These are phyloP conservation scores for Guadua angustifolia DNA, from an alignment of 176 grass and related monocot species.

Conservation along the genomic window DNA sequence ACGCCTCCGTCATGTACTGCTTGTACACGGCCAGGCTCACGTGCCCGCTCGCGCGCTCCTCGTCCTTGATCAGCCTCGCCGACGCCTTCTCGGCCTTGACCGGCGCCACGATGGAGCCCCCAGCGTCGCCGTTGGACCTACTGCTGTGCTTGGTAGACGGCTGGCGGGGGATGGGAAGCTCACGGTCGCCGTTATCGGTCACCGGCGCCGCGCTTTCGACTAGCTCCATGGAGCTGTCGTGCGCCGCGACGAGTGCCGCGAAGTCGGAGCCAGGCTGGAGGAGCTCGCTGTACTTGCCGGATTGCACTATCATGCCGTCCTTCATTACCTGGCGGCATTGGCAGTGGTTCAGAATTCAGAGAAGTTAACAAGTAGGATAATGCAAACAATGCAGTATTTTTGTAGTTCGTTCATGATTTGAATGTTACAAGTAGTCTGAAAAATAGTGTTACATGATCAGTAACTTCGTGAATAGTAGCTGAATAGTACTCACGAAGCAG, in stretches of 20 bases:
- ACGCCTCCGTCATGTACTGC: slow-evolving; percentile 87
- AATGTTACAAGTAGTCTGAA: not conserved
- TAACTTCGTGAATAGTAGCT: not conserved
- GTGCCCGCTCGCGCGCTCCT: slow-evolving; percentile 83
- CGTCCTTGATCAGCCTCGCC: slow-evolving; percentile 80
- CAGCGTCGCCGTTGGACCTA: slow-evolving; percentile 12
- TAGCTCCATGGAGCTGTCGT: slow-evolving; percentile 95
- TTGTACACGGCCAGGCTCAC: slow-evolving; percentile 74
- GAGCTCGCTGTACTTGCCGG: slow-evolving; percentile 79
- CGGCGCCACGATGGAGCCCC: slow-evolving; percentile 30
- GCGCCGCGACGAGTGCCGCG: slow-evolving; percentile 74
- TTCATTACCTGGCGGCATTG: slow-evolving; percentile 69
- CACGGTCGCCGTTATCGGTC: slow-evolving; percentile 8
- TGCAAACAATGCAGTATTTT: not conserved
- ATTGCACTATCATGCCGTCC: slow-evolving; percentile 77
- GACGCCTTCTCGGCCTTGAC: slow-evolving; percentile 63
- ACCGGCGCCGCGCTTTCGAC: slow-evolving; percentile 63
- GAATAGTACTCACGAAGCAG: not conserved
- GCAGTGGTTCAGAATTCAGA: not conserved
- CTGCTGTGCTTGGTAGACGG: slow-evolving; percentile 26
- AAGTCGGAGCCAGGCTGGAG: slow-evolving; percentile 65
- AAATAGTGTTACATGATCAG: not conserved
- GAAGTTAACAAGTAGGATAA: not conserved
- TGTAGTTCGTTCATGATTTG: not conserved
- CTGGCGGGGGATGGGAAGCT: slow-evolving; percentile 48